Percentiles rank a stretch among this genome's conserved stretches.
Conservation (phyloP, 108 stramenopile genomes). For the Asterionellopsis glacialis region DNA sequence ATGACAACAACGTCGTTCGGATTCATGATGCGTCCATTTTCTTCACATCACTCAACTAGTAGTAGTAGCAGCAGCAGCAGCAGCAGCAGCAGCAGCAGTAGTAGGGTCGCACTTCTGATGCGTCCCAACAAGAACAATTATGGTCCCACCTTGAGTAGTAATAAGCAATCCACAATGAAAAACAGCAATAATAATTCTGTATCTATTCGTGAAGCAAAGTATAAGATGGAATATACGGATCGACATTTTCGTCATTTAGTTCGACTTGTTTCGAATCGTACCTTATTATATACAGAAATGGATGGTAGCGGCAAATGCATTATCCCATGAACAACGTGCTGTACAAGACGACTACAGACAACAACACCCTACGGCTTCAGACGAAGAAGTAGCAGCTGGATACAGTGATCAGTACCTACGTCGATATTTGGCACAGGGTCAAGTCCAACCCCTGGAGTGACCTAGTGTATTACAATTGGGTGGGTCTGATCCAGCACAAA, state of each 20-base stretch:
- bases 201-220: slow-evolving; percentile 6
- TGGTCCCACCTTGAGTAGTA: no score
- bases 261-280: slow-evolving; percentile 74
- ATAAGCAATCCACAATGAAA: not conserved
- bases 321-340: slow-evolving; percentile 51
- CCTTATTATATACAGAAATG: slow-evolving; percentile 97
- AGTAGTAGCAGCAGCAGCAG: no score
- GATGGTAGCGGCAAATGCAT: slow-evolving; percentile 82
- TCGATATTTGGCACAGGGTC: slow-evolving; percentile 45
- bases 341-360: slow-evolving; percentile 13
- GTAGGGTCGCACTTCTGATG: no score
- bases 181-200: not conserved
- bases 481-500: slow-evolving; percentile 81
- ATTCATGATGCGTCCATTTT: no score
- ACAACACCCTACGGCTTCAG: slow-evolving; percentile 6
- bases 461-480: slow-evolving; percentile 94
- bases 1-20: no score
- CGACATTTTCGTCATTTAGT: slow-evolving; percentile 91
- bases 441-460: slow-evolving; percentile 49
- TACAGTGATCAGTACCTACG: slow-evolving; percentile 35
- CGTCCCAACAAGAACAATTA: no score
- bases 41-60: no score
- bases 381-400: slow-evolving; percentile 19
- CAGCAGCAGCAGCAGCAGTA: no score
- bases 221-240: slow-evolving; percentile 98